Base-by-base conservation (phyloP, 2,329 filamentous ascomycete species). In the Onygenales sp. region DNA sequence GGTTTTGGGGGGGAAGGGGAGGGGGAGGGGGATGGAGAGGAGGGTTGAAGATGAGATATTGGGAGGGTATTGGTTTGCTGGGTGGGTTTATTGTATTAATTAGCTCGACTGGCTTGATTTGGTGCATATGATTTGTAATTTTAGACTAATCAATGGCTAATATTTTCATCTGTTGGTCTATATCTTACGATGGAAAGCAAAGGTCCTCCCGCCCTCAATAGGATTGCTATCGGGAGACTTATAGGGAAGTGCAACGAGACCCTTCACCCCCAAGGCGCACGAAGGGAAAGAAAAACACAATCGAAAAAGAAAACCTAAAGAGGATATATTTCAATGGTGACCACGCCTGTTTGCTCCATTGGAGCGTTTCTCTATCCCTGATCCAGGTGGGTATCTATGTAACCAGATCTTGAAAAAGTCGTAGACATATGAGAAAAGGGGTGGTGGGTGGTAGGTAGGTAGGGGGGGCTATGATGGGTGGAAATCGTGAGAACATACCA, bases 11-110 rank as follows among this genome's bases (percentile, higher is more conserved):
- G 32, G 27, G 34, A 9, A 11, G 49, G 27, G 39, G 32, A 21
- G 31, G 54, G 49, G n/a, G 39, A 44, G 11, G 52, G 14, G 31
- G 37, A 40, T 46, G 40, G 33, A 13, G 40, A 46, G 43, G 44
- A 32, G 21, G 52, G 42, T 43, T 37, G 17, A 4, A 43, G 40
- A 11, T 48, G 45, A 27, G 42, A 32, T 17, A 43, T 27, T 27
- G 21, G 21, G 21, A 27, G 21, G 21, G 21, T 4, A 3, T 4
- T 4, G 21, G 4, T 27, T 27, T 27, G 21, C 21, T 27, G 21
- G 21, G 21, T 27, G 21, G 21, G 2, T 27, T 27, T 27, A 27
- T 27, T 27, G 21, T 27, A 27, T 27, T 27, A 27, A 27, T 27
- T 27, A 4, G 4, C 21, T 27, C 21, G 21, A 27, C 4, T 27